phyloP scores from a whole-genome alignment of 345 rosid species.

The Lagerstroemia speciosa region DNA sequence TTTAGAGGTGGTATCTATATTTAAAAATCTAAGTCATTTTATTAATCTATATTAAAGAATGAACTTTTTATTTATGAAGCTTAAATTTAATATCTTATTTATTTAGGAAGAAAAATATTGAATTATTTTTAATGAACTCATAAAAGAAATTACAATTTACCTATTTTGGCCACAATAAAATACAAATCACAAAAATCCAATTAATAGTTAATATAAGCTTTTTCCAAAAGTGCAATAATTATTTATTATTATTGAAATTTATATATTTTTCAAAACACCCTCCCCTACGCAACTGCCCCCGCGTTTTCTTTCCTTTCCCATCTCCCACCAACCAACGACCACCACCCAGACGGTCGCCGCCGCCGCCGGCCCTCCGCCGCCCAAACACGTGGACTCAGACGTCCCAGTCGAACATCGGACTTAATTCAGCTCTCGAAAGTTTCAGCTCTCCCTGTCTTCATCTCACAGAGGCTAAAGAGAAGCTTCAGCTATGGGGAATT shows the following conservation, averaged over 20 bases:
- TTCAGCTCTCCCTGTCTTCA: background rate
- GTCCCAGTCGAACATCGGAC: background rate
- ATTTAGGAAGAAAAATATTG: no score
- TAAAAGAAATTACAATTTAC: no score
- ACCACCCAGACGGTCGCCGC: background rate
- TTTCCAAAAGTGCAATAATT: background rate
- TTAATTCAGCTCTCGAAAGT: background rate
- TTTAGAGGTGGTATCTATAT: no score
- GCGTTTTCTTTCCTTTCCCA: constrained; percentile 38
- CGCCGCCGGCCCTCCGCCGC: background rate
- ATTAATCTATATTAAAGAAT: no score
- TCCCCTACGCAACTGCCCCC: constrained; percentile 43
- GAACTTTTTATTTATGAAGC: no score
- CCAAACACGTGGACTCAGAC: background rate
- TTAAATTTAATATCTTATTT: no score
- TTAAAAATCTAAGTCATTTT: no score
- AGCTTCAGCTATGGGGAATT: constrained; percentile 69
- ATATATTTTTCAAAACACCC: constrained; percentile 20
- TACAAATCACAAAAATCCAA: background rate
- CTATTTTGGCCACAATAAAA: constrained; percentile 7
- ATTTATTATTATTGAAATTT: background rate
- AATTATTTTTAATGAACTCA: no score
- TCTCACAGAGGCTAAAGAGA: background rate
- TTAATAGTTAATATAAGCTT: background rate
- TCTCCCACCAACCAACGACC: constrained; percentile 9